phyloP scores from a whole-genome alignment of 202 grass and related monocot genomes.

The Sporobolus alterniflorus region DNA sequence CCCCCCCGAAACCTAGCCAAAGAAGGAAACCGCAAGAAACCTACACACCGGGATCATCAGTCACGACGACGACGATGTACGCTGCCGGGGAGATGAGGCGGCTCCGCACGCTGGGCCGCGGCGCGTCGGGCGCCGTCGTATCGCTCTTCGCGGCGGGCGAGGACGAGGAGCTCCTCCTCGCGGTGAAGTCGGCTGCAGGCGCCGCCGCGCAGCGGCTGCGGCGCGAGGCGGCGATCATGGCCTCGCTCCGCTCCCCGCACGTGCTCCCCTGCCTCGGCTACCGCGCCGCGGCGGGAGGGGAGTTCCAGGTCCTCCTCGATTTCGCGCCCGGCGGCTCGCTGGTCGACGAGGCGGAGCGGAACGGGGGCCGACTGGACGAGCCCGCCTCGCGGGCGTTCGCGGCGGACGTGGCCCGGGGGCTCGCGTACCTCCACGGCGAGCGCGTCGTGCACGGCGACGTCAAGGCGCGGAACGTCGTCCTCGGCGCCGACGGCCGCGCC shows the following conservation, averaged over 20 bases:
- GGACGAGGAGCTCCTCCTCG: conserved; percentile 46
- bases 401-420: conserved; percentile 53
- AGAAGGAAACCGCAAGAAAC: conserved; percentile 27
- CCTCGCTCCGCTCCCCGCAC: conserved; percentile 54
- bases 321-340: conserved; percentile 72
- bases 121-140: conserved; percentile 68
- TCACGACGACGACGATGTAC: not conserved
- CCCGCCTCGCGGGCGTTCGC: conserved; percentile 38
- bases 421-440: conserved; percentile 62
- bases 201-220: conserved; percentile 35
- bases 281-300: not conserved
- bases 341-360: conserved; percentile 36
- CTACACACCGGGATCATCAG: not conserved
- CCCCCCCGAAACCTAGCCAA: not conserved
- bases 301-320: conserved; percentile 55
- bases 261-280: conserved; percentile 62
- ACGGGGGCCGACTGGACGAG: conserved; percentile 55
- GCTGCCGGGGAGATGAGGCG: conserved; percentile 30
- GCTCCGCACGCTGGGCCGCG: conserved; percentile 63
- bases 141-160: conserved; percentile 47
- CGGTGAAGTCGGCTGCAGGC: conserved; percentile 66
- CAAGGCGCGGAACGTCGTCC: conserved; percentile 70
- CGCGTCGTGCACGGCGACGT: conserved; percentile 62
- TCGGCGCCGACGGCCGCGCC: conserved; percentile 58
- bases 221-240: conserved; percentile 47